These are phyloP conservation scores for Penicillium sp. DNA, from an alignment of 2,329 filamentous ascomycete genomes.

Conservation along the genomic window DNA sequence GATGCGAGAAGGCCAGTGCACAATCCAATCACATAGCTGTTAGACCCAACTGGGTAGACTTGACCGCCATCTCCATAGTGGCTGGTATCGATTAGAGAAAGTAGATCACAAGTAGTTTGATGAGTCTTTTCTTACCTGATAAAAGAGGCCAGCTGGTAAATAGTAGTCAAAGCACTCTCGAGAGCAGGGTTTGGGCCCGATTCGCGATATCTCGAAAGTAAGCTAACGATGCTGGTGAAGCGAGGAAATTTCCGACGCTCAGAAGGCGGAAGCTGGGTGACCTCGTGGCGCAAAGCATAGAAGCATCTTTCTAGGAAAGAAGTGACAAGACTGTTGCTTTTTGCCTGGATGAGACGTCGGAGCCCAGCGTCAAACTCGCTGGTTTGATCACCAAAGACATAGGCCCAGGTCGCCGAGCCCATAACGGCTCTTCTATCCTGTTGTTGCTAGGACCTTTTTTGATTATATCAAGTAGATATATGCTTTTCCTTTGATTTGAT, in stretches of 20 bases:
- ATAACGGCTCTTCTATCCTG: conserved; percentile 17
- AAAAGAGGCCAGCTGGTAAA: conserved; percentile 42
- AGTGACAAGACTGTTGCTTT: conserved; percentile 39
- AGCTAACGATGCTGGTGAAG: conserved; percentile 37
- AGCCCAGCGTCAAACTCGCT: conserved; percentile 40
- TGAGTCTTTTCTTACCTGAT: conserved; percentile 35
- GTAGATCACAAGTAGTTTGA: background rate
- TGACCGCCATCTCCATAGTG: conserved; percentile 41
- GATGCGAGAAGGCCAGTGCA: conserved; percentile 43
- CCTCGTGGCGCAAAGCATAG: conserved; percentile 39
- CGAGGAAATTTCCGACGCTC: conserved; percentile 35
- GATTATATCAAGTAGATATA: background rate
- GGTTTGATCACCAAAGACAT: conserved; percentile 48
- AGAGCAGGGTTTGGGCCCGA: conserved; percentile 35
- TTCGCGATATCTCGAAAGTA: conserved; percentile 32
- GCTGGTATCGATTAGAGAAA: conserved; percentile 24
- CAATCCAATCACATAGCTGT: conserved; percentile 38
- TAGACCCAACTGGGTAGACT: conserved; percentile 34
- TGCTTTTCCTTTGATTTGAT: background rate
- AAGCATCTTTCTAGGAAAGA: conserved; percentile 42
- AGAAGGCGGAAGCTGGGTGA: conserved; percentile 31
- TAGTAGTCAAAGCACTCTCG: conserved; percentile 41
- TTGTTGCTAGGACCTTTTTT: background rate
- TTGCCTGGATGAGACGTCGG: conserved; percentile 37
- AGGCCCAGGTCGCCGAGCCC: conserved; percentile 31